A percentile compares a stretch with the other conserved stretches of the same genome.
Evolutionary conservation across 2,329 filamentous ascomycete species (phyloP).

Genomic region (Ophiostoma populinum): DNA sequence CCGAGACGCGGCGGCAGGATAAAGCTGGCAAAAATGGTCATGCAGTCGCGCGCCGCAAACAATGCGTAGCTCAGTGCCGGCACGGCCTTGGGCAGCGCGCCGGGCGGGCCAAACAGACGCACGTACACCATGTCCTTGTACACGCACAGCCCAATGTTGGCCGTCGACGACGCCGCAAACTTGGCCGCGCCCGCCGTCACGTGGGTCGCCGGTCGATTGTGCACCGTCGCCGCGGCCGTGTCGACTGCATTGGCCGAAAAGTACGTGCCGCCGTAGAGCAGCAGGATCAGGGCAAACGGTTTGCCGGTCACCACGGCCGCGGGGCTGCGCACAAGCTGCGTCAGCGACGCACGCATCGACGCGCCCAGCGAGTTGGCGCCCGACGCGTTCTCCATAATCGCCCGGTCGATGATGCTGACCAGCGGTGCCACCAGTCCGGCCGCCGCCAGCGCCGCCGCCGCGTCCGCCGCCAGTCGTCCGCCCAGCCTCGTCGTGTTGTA

Average conservation of each 20-base stretch:
- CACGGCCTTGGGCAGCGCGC: slow-evolving; percentile 35
- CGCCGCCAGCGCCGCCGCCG: too few species aligned
- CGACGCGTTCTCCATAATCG: slow-evolving; percentile 70
- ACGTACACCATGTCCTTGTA: slow-evolving; percentile 85
- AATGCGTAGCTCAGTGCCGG: slow-evolving; percentile 56
- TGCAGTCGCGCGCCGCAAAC: slow-evolving; percentile 66
- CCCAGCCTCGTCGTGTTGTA: too few species aligned
- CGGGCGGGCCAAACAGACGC: slow-evolving; percentile 55
- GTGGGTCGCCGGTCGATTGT: slow-evolving; percentile 33
- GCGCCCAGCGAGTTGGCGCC: slow-evolving; percentile 41
- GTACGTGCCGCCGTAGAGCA: slow-evolving; percentile 79
- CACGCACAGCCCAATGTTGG: slow-evolving; percentile 72
- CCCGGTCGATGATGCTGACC: slow-evolving; percentile 78
- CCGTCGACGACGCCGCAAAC: slow-evolving; percentile 61
- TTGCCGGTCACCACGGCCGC: slow-evolving; percentile 43
- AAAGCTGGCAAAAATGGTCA: slow-evolving; percentile 86
- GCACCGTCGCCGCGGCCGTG: slow-evolving; percentile 50
- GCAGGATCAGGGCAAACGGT: slow-evolving; percentile 51
- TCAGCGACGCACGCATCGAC: slow-evolving; percentile 42
- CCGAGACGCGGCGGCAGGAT: slow-evolving; percentile 71
- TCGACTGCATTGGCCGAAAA: slow-evolving; percentile 77
- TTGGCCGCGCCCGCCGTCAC: slow-evolving; percentile 64
- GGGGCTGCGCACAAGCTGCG: slow-evolving; percentile 38
- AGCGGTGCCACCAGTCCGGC: slow-evolving; percentile 65
- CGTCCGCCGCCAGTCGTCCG: too few species aligned